Evolutionary conservation across 2,329 filamentous ascomycete genomes (phyloP), one percentile per base, ranked within the genome.

Genomic region (Aspergillus sojae): DNA sequence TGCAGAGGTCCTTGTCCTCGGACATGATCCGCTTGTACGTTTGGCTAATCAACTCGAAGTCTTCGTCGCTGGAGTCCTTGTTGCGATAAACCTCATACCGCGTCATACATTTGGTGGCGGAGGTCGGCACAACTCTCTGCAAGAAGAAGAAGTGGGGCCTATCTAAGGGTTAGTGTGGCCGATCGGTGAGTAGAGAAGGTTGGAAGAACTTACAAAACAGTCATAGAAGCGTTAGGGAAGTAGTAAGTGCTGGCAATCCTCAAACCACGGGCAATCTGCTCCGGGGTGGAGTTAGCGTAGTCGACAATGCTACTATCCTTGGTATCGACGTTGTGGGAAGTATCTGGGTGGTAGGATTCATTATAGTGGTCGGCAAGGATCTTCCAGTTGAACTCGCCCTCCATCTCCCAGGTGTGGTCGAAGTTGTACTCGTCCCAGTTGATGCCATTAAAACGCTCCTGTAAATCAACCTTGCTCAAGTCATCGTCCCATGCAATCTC

Each of bases 81-180:
- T 89, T 84, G 62, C 87, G 83, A 79, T 83, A 90, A 46, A 89
- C 85, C 71, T 90, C 86, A 74, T 89, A 89, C 66, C 81, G 80
- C 82, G 89, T 88, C 26, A 77, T 77, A 6, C 82, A 83, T 46
- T 78, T 82, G 50, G 77, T 81, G 0, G 87, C 80, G 0, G 80
- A 79, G 55, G 77, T 81, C 7, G 88, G 87, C 14, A 89, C 80
- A 71, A 88, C 87, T 62, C 86, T 80, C 72, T 89, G 86, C 68
- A 89, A 86, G 77, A 88, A 87, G 79, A 90, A 86, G 75, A 88
- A 88, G 32, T 74, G 78, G 45, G 84, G 81, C 11, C 84, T 85
- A 55, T 34, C 32, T 2, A 19, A 16, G 2, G 19, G 57, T 64
- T 61, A 67, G 63, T 19, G n/a, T 48, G 19, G 21, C n/a, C 28